Conservation (phyloP, 176 grass and related monocot species). For the Themeda triandra region DNA sequence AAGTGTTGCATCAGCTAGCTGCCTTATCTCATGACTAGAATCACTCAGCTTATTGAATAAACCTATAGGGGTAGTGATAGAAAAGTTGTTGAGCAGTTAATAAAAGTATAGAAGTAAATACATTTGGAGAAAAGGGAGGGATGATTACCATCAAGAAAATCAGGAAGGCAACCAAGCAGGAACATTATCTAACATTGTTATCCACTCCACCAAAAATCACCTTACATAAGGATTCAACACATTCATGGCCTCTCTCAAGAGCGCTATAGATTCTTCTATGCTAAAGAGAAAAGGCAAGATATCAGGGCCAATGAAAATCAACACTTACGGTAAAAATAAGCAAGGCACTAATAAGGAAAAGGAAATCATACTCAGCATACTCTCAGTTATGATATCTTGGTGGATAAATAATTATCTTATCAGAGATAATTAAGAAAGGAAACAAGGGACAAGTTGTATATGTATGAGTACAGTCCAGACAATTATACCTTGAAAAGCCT, state of each 20-base stretch:
- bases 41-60: slow-evolving; percentile 99
- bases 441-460: not conserved
- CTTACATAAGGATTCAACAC: slow-evolving; percentile 95
- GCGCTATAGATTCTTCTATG: slow-evolving; percentile 99
- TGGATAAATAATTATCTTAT: slow-evolving; percentile 37
- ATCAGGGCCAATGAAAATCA: not conserved
- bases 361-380: slow-evolving; percentile 14
- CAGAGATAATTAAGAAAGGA: slow-evolving; percentile 17
- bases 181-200: slow-evolving; percentile 94
- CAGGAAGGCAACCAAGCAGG: slow-evolving; percentile 99
- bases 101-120: slow-evolving; percentile 11
- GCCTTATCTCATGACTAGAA: slow-evolving; percentile 92
- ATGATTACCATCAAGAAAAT: slow-evolving; percentile 99
- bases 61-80: slow-evolving; percentile 44
- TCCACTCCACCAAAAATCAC: slow-evolving; percentile 99
- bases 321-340: slow-evolving; percentile 14
- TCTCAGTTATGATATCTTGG: slow-evolving; percentile 99
- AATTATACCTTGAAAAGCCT: slow-evolving; percentile 83
- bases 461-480: not conserved
- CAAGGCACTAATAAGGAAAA: slow-evolving; percentile 7
- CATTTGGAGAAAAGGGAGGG: slow-evolving; percentile 17
- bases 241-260: slow-evolving; percentile 98
- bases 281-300: slow-evolving; percentile 54
- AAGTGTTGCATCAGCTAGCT: slow-evolving; percentile 95
- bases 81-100: slow-evolving; percentile 23